These are phyloP conservation scores for Starmerella potacharoeniae DNA, from an alignment of 805 yeast species.

Conservation along the genomic window DNA sequence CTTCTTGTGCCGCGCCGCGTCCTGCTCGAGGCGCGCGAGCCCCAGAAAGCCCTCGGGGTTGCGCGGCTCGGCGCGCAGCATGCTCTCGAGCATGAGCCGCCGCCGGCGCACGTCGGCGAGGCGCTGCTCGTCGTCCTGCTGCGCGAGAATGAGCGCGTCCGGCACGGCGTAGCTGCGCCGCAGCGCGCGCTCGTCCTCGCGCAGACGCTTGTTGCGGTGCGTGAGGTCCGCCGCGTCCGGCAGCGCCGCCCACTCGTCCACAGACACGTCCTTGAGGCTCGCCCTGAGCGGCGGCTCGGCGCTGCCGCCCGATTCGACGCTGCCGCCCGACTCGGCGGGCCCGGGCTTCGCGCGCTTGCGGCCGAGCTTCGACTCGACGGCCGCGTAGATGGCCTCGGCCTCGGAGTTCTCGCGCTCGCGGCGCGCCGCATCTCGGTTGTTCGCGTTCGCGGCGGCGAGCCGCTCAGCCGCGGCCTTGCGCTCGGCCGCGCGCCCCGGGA, in stretches of 20 bases:
- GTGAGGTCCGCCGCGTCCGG: constrained; percentile 91
- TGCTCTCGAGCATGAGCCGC: constrained; percentile 49
- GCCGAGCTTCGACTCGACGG: constrained; percentile 7
- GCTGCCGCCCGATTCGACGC: neutral
- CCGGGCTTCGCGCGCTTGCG: too few species aligned
- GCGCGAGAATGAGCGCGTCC: constrained; percentile 43
- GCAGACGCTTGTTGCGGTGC: constrained; percentile 56
- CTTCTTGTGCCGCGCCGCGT: constrained; percentile 40
- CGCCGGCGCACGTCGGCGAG: constrained; percentile 47
- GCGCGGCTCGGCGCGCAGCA: constrained; percentile 59
- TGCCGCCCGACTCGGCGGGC: too few species aligned
- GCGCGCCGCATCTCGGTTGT: neutral
- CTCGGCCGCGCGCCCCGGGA: neutral
- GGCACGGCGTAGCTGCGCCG: constrained; percentile 76
- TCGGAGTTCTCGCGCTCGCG: constrained; percentile 4
- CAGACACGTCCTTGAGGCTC: constrained; percentile 45
- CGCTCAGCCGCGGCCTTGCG: neutral
- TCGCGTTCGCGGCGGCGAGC: neutral
- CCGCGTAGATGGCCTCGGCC: constrained; percentile 12
- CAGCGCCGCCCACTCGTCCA: constrained; percentile 64
- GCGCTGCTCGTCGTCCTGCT: constrained; percentile 33
- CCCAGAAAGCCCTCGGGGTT: constrained; percentile 79
- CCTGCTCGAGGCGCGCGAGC: constrained; percentile 66
- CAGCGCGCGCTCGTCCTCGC: constrained; percentile 49
- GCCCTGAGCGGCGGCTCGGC: neutral